Evolutionary conservation across 1,284 basidiomycete species (phyloP).

Genomic region (Ganoderma sinense): DNA sequence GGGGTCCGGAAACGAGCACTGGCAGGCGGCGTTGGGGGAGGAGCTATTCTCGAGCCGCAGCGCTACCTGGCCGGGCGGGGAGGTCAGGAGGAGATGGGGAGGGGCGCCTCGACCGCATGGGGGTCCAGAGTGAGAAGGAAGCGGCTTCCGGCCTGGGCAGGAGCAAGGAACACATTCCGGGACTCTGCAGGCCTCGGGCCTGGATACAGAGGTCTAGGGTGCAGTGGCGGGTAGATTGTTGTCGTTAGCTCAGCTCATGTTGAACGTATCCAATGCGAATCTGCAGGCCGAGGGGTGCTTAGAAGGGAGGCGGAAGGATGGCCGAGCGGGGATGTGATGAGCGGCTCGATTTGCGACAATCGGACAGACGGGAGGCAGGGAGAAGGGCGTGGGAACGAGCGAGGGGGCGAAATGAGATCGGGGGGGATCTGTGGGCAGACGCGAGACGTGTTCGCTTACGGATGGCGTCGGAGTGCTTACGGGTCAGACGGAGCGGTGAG

Average conservation of each 20-base stretch:
- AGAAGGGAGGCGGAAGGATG: constrained; percentile 3
- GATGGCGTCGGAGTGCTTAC: constrained; percentile 29
- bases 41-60: background rate
- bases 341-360: background rate
- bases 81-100: background rate
- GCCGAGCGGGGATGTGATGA: constrained; percentile 12
- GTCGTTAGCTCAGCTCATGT: background rate
- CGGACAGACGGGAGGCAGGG: constrained; percentile 7
- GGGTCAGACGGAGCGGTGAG: constrained; percentile 13
- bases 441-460: constrained; percentile 21
- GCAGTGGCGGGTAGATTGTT: background rate
- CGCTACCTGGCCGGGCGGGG: background rate
- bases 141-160: background rate
- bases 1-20: constrained; percentile 8
- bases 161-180: background rate
- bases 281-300: constrained; percentile 4
- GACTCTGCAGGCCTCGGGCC: background rate
- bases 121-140: constrained; percentile 9
- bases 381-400: constrained; percentile 3
- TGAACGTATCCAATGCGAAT: background rate
- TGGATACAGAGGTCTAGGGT: constrained; percentile 1
- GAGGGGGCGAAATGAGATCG: constrained; percentile 15
- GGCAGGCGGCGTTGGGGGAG: background rate
- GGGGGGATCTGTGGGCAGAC: constrained; percentile 8
- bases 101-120: constrained; percentile 7